These are phyloP conservation scores for Chlorella sp. DNA, from an alignment of 139 green algal species.

Conservation along the genomic window DNA sequence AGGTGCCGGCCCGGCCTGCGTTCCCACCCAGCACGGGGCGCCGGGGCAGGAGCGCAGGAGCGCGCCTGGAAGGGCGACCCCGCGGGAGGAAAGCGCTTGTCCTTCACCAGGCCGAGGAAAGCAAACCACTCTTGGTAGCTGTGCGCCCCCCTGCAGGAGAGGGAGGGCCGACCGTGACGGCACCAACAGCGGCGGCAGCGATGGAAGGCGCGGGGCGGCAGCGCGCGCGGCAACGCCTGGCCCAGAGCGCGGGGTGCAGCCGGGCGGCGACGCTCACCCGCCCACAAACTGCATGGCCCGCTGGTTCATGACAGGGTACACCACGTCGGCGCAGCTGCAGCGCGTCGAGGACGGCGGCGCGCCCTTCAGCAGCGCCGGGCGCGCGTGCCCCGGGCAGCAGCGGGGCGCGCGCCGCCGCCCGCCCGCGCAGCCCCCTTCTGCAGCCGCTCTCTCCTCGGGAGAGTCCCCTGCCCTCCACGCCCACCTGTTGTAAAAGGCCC, in stretches of 20 bases:
- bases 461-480: background rate
- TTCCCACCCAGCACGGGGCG: too few species aligned
- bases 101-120: constrained; percentile 83
- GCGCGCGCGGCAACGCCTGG: background rate
- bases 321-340: constrained; percentile 75
- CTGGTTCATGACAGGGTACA: constrained; percentile 61
- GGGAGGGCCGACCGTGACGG: too few species aligned
- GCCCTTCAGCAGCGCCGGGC: too few species aligned
- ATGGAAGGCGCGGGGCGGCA: background rate
- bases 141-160: constrained; percentile 47
- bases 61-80: constrained; percentile 62
- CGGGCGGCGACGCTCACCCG: constrained; percentile 28
- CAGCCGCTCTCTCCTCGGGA: too few species aligned
- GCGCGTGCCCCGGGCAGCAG: too few species aligned
- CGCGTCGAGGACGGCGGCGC: too few species aligned
- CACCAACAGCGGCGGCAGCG: background rate
- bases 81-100: constrained; percentile 57
- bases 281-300: constrained; percentile 88
- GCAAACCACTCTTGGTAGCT: constrained; percentile 77
- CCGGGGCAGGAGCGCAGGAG: background rate
- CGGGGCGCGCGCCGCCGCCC: too few species aligned
- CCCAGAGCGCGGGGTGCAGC: background rate
- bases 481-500: constrained; percentile 66
- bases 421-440: too few species aligned
- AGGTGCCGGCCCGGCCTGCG: too few species aligned